These are phyloP conservation scores for Mortierella sp. DNA, from an alignment of 371 early-diverging fungal species.

Conservation along the genomic window DNA sequence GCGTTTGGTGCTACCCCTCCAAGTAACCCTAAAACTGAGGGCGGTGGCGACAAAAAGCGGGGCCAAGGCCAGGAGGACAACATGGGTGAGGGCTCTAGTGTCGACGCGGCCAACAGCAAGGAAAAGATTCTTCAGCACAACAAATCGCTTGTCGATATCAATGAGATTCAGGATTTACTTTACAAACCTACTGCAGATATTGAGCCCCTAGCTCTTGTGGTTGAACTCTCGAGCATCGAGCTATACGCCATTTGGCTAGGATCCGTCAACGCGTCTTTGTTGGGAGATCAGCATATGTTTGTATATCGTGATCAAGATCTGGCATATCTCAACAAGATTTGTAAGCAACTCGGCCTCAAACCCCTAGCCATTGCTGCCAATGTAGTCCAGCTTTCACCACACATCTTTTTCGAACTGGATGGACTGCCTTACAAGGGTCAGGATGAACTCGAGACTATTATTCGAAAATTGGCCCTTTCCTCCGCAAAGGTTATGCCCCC, in stretches of 20 bases:
- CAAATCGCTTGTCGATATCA: slow-evolving; percentile 17
- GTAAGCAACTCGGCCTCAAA: slow-evolving; percentile 43
- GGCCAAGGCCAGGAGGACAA: neutral
- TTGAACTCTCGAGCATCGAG: slow-evolving; percentile 50
- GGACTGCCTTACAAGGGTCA: slow-evolving; percentile 51
- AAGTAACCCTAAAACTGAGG: neutral
- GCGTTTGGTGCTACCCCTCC: neutral
- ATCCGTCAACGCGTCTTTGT: slow-evolving; percentile 50
- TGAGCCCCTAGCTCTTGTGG: slow-evolving; percentile 33
- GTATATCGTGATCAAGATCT: slow-evolving; percentile 50
- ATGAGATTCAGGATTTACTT: slow-evolving; percentile 40
- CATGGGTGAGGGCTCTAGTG: neutral
- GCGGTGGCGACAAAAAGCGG: neutral
- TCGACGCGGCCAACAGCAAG: slow-evolving; percentile 16
- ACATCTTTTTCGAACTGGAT: slow-evolving; percentile 42
- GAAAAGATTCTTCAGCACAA: slow-evolving; percentile 46
- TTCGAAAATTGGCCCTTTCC: slow-evolving; percentile 40
- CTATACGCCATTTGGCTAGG: slow-evolving; percentile 52
- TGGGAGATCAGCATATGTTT: slow-evolving; percentile 54
- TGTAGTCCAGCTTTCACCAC: slow-evolving; percentile 39
- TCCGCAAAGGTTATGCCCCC: slow-evolving; percentile 43
- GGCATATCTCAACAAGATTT: slow-evolving; percentile 46
- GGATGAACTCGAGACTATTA: slow-evolving; percentile 49
- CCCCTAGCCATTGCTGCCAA: slow-evolving; percentile 43
- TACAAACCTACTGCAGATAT: slow-evolving; percentile 42